phyloP scores from a whole-genome alignment of 805 yeast genomes.

The Cyberlindnera nakhonratchasimensis region DNA sequence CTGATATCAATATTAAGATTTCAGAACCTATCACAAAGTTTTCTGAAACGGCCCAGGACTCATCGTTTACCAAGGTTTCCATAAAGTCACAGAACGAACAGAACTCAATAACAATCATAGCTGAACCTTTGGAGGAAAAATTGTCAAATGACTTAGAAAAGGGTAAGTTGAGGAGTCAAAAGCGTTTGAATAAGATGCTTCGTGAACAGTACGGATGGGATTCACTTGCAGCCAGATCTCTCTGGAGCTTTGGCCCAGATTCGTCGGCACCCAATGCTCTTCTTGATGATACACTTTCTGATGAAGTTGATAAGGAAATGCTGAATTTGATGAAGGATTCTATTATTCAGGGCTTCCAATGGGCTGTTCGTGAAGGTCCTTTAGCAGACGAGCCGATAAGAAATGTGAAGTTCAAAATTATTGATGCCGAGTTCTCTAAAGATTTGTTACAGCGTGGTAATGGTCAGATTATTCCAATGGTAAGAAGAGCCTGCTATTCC shows the following conservation, averaged over 20 bases:
- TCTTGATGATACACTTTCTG: slow-evolving; percentile 70
- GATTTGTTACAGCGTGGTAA: slow-evolving; percentile 48
- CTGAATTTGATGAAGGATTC: slow-evolving; percentile 47
- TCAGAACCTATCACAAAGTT: slow-evolving; percentile 83
- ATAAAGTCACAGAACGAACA: slow-evolving; percentile 53
- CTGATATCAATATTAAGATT: slow-evolving; percentile 68
- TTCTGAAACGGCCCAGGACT: slow-evolving; percentile 67
- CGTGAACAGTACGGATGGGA: slow-evolving; percentile 73
- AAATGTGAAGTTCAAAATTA: slow-evolving; percentile 64
- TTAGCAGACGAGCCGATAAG: slow-evolving; percentile 81
- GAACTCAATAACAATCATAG: slow-evolving; percentile 61
- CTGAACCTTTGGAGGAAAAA: slow-evolving; percentile 65
- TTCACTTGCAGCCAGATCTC: slow-evolving; percentile 71
- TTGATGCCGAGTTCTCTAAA: slow-evolving; percentile 53
- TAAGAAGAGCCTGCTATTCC: slow-evolving; percentile 79
- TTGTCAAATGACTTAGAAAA: slow-evolving; percentile 54
- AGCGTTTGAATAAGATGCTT: slow-evolving; percentile 49
- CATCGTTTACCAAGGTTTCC: slow-evolving; percentile 65
- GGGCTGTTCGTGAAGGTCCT: slow-evolving; percentile 88
- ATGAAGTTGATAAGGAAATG: slow-evolving; percentile 58
- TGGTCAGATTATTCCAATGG: slow-evolving; percentile 77
- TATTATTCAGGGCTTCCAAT: slow-evolving; percentile 73
- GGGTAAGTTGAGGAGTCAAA: slow-evolving; percentile 39
- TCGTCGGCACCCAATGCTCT: slow-evolving; percentile 49
- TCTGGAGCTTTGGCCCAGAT: slow-evolving; percentile 75